These are phyloP conservation scores for Herpotrichia juniperi DNA, from an alignment of 2,329 filamentous ascomycete species.

Conservation along the genomic window DNA sequence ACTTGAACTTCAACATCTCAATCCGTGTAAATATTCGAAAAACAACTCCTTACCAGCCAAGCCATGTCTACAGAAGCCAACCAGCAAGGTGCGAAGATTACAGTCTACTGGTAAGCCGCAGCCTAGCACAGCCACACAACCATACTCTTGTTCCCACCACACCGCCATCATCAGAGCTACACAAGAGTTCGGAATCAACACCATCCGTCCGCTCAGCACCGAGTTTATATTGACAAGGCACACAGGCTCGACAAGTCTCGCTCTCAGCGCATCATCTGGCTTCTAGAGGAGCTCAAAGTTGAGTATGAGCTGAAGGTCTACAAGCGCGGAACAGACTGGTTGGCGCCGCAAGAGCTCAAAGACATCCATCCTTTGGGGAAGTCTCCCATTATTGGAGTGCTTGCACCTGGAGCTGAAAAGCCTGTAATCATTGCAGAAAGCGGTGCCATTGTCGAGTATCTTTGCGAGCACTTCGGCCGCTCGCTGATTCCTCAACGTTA, in stretches of 20 bases:
- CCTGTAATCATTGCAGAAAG: slow-evolving; percentile 79
- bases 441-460: slow-evolving; percentile 79
- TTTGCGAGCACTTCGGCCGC: slow-evolving; percentile 70
- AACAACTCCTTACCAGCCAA: background rate
- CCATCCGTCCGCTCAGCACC: slow-evolving; percentile 10
- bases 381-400: slow-evolving; percentile 76
- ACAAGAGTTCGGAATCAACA: slow-evolving; percentile 5
- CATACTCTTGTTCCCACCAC: slow-evolving; percentile 6
- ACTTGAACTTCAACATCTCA: background rate
- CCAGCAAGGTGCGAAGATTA: slow-evolving; percentile 43
- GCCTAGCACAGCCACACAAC: slow-evolving; percentile 9
- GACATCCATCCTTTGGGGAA: slow-evolving; percentile 86
- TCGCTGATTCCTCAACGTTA: slow-evolving; percentile 60
- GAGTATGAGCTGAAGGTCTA: slow-evolving; percentile 81
- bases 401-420: slow-evolving; percentile 52
- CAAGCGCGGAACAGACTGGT: slow-evolving; percentile 67
- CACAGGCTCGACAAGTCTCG: slow-evolving; percentile 84
- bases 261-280: slow-evolving; percentile 82
- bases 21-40: background rate
- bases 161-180: background rate
- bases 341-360: slow-evolving; percentile 79
- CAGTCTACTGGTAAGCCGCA: slow-evolving; percentile 40
- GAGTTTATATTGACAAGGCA: slow-evolving; percentile 3
- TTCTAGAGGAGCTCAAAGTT: slow-evolving; percentile 81
- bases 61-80: slow-evolving; percentile 20